These are phyloP conservation scores for Heliamphora exappendiculata DNA, from an alignment of 148 eudicot species.

Conservation along the genomic window DNA sequence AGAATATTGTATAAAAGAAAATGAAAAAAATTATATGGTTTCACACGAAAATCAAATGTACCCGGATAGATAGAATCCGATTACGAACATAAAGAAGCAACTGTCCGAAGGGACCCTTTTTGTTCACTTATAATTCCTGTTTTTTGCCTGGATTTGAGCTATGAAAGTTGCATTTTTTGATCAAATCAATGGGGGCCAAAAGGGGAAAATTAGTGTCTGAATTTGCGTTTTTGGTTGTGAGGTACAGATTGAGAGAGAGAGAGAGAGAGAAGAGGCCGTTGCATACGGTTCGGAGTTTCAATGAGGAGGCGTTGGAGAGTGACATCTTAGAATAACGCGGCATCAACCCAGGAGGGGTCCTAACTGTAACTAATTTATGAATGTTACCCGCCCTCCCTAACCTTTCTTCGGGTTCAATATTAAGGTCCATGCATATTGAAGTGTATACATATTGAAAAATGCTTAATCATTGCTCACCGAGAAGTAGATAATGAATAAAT, in stretches of 20 bases:
- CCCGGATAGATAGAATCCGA: not conserved
- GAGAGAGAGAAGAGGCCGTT: slow-evolving; percentile 14
- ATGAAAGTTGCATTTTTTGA: not conserved
- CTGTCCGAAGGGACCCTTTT: not conserved
- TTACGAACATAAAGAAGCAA: not conserved
- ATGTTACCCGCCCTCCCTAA: not conserved
- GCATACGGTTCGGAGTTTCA: slow-evolving; percentile 20
- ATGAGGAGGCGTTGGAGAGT: slow-evolving; percentile 30
- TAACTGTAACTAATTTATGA: slow-evolving; percentile 11
- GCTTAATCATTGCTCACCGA: no score
- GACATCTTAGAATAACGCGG: slow-evolving; percentile 44
- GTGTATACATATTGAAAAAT: no score
- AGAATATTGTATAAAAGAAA: not conserved
- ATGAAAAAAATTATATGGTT: not conserved
- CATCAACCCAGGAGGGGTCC: slow-evolving; percentile 24
- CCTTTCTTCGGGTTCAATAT: no score
- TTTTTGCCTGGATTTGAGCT: slow-evolving; percentile 2
- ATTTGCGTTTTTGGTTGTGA: slow-evolving; percentile 7
- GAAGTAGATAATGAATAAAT: no score
- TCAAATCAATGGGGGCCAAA: not conserved
- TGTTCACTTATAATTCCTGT: not conserved
- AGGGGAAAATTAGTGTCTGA: not conserved
- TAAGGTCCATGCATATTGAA: no score
- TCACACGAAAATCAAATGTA: not conserved
- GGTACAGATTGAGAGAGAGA: slow-evolving; percentile 9